Base-by-base conservation (phyloP, 805 yeast species). In the Starmera caribaea region DNA sequence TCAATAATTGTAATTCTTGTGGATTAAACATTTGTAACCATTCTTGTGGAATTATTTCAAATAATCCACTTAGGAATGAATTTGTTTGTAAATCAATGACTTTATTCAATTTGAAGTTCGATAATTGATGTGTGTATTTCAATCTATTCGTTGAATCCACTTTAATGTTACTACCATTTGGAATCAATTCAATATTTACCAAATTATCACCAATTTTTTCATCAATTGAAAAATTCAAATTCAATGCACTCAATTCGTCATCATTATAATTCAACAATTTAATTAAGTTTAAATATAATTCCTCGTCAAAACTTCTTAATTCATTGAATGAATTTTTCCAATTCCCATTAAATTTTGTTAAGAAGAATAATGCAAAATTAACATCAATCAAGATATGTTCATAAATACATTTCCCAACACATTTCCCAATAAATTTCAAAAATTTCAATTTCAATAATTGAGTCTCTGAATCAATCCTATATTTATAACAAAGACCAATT, bases 11-110 rank as follows among this genome's bases (percentile, higher is more conserved):
- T 13, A 92, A 59, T 53, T 92, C 97, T 30, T 64, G 64, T 0
- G 95, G 80, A 51, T 85, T 86, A 62, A 90, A 92, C 81, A 90
- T 76, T 17, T 73, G 72, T 35, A 90, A 64, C 96, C 96, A 87
- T 31, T 69, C 69, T 2, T 80, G 76, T 10, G 79, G 68, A 24
- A 92, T 77, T 15, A 90, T 65, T 41, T 72, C 73, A 47, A 70
- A 73, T 36, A 92, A 55, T 0, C 98, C 98, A 12, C 66, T 70
- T 30, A 89, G 61, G 54, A 86, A 83, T 32, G 71, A 66, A 28
- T 65, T 64, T 1, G 85, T 72, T 49, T 80, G 90, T 3, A 70
- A 54, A n/a, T 68, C 59, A 16, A 81, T 63, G 13, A 74, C 67
- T 33, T 66, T 70, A 58, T 87, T 86, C 41, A 92, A 64, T 54